These are phyloP conservation scores for Pseudisothecium myosuroides DNA, from an alignment of 225 moss, liverwort and hornwort genomes.

Conservation along the genomic window DNA sequence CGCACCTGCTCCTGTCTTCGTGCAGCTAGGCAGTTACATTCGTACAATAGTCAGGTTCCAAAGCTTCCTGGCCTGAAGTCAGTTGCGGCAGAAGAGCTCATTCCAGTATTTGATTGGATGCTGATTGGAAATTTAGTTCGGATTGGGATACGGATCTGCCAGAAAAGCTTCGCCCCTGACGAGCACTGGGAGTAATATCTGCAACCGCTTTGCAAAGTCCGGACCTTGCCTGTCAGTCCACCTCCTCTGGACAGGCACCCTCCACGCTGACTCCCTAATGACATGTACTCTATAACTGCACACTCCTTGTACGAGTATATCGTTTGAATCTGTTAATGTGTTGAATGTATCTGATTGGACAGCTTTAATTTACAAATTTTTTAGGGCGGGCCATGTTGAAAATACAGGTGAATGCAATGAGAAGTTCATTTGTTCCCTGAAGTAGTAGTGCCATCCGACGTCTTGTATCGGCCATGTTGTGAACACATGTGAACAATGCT, in stretches of 20 bases:
- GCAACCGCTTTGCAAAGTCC: background rate
- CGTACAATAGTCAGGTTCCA: background rate
- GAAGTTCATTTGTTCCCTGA: background rate
- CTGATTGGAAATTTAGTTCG: background rate
- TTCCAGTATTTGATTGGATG: background rate
- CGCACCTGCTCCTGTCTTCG: background rate
- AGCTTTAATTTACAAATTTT: no score
- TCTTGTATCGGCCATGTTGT: background rate
- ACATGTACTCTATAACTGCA: background rate
- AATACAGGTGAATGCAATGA: background rate
- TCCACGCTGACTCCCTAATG: background rate
- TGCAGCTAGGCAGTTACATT: background rate
- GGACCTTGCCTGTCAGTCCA: background rate
- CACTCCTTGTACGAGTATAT: background rate
- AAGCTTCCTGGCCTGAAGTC: background rate
- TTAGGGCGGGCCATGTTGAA: background rate
- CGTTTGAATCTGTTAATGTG: background rate
- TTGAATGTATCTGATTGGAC: background rate
- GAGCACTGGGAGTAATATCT: background rate
- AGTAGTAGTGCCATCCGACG: no score
- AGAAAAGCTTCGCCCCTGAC: background rate
- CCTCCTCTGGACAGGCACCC: background rate
- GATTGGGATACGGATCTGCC: background rate
- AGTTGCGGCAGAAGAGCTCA: background rate
- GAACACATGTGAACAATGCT: no score